Conservation (phyloP, 768 basidiomycete species). For the Pseudohyphozyma bogoriensis region DNA sequence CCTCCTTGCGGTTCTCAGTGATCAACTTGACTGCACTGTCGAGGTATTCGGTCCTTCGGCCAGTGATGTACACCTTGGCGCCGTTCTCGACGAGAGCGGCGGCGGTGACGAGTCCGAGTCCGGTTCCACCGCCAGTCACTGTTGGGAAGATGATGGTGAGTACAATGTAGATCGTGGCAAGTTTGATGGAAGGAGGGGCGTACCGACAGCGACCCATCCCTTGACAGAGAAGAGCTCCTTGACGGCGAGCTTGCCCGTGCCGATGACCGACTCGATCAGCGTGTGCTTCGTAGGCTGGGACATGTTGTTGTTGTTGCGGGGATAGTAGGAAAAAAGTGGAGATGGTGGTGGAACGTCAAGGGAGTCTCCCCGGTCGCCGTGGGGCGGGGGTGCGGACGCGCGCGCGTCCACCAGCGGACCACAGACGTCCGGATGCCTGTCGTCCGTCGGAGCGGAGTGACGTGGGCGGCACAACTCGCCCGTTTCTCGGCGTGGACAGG, state of each 20-base stretch:
- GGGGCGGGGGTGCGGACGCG: too few relatives aligned
- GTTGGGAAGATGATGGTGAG: not conserved
- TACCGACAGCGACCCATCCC: conserved; percentile 32
- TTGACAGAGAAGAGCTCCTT: conserved; percentile 35
- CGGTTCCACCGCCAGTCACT: conserved; percentile 36
- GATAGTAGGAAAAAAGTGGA: too few relatives aligned
- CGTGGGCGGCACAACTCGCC: too few relatives aligned
- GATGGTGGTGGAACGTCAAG: too few relatives aligned
- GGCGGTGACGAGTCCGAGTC: conserved; percentile 35
- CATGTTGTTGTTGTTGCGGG: not conserved
- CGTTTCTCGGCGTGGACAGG: too few relatives aligned
- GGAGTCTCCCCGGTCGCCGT: too few relatives aligned
- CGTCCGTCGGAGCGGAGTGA: too few relatives aligned
- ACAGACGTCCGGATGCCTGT: too few relatives aligned
- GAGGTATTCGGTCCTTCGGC: conserved; percentile 33
- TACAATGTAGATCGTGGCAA: not conserved
- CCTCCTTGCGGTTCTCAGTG: conserved; percentile 11
- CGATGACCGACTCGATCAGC: too few relatives aligned
- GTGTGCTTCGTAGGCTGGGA: too few relatives aligned
- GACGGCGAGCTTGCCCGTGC: too few relatives aligned
- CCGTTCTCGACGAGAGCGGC: conserved; percentile 35
- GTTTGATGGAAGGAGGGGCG: not conserved
- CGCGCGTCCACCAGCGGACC: too few relatives aligned
- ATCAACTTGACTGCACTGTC: conserved; percentile 30
- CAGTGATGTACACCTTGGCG: conserved; percentile 38